phyloP scores from a whole-genome alignment of 768 basidiomycete genomes.

The Tulasnella calospora region DNA sequence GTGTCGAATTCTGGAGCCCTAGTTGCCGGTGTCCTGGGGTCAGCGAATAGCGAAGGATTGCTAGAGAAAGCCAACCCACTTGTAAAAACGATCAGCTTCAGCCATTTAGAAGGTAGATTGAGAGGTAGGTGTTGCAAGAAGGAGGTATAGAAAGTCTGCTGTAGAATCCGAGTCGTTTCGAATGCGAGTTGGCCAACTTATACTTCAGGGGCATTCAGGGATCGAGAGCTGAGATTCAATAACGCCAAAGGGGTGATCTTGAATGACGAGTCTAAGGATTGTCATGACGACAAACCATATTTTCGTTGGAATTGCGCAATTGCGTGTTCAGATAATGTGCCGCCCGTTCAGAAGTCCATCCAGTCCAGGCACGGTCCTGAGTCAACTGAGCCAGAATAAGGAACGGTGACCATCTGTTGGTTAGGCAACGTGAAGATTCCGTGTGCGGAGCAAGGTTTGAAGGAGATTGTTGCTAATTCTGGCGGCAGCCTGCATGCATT shows the following conservation, averaged over 20 bases:
- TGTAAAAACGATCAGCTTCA: constrained; percentile 3
- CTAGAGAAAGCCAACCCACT: neutral
- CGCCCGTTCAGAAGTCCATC: neutral
- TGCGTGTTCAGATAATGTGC: neutral
- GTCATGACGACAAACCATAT: neutral
- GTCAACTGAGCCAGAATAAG: neutral
- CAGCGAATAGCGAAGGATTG: neutral
- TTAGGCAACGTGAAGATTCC: neutral
- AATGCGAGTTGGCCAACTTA: neutral
- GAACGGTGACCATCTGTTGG: neutral
- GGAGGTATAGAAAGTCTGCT: neutral
- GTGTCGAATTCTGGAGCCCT: constrained; percentile 69
- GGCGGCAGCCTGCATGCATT: neutral
- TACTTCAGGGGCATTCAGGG: neutral
- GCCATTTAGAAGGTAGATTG: neutral
- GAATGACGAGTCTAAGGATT: neutral
- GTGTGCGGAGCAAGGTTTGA: neutral
- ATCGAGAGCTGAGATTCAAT: neutral
- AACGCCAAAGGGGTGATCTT: neutral
- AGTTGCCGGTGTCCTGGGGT: neutral
- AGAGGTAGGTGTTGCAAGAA: neutral
- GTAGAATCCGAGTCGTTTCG: neutral
- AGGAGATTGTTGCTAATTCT: neutral
- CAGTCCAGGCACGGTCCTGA: neutral
- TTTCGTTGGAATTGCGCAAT: neutral